Evolutionary conservation across 2,329 filamentous ascomycete genomes (phyloP).

Genomic region (Colletotrichum shisoi): DNA sequence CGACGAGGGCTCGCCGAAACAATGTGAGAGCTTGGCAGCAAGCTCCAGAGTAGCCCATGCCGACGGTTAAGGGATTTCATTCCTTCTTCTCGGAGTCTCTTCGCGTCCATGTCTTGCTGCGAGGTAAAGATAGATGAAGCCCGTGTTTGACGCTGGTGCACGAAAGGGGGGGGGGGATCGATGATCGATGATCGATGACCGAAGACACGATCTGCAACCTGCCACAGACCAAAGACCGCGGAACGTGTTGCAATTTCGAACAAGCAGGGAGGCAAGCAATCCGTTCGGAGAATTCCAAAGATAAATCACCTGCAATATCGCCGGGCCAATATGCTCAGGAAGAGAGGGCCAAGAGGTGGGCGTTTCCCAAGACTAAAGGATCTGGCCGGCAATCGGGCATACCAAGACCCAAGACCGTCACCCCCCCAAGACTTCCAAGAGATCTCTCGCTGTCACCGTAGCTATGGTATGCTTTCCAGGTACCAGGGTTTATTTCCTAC

Average conservation of each 20-base stretch:
- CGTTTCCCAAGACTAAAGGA: slow-evolving; percentile 14
- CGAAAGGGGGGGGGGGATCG: no score
- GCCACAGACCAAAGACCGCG: slow-evolving; percentile 18
- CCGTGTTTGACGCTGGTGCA: slow-evolving; percentile 25
- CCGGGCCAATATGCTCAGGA: not conserved
- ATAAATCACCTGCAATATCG: not conserved
- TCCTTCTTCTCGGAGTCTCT: no score
- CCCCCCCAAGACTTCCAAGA: slow-evolving; percentile 38
- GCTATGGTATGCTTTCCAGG: not conserved
- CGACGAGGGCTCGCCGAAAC: slow-evolving; percentile 32
- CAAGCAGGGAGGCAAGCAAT: not conserved
- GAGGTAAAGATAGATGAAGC: slow-evolving; percentile 37
- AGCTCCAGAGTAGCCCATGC: slow-evolving; percentile 5
- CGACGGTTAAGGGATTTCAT: not conserved
- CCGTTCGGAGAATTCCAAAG: not conserved
- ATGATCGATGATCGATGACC: no score
- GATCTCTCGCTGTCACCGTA: slow-evolving; percentile 11
- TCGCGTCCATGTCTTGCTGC: not conserved
- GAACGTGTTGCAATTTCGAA: slow-evolving; percentile 7
- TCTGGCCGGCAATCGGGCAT: slow-evolving; percentile 21
- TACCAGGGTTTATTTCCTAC: slow-evolving; percentile 15
- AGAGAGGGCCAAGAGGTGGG: not conserved
- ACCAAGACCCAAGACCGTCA: slow-evolving; percentile 15
- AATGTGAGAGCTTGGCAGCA: slow-evolving; percentile 22
- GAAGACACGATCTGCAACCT: slow-evolving; percentile 29